A percentile compares a stretch with the other conserved stretches of the same genome.
These are phyloP conservation scores for Xeromyces bisporus DNA, from an alignment of 495 filamentous ascomycete species.

Conservation along the genomic window DNA sequence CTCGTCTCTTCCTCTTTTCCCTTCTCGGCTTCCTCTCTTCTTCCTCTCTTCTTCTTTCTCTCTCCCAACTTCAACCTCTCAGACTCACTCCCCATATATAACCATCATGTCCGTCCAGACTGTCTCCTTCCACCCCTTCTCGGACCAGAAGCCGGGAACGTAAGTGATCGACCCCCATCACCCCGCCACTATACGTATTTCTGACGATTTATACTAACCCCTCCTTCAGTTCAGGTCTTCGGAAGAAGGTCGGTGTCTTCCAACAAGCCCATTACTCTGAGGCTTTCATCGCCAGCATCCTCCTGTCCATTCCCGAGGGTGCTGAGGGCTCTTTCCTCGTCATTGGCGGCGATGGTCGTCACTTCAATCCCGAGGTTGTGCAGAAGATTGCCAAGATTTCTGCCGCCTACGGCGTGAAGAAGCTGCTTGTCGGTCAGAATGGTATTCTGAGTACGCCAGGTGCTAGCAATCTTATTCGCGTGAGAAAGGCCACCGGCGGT, in stretches of 20 bases:
- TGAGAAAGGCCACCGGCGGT: constrained; percentile 84
- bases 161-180: constrained; percentile 35
- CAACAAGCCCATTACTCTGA: constrained; percentile 91
- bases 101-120: constrained; percentile 53
- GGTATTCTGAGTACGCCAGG: constrained; percentile 94
- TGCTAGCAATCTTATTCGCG: constrained; percentile 86
- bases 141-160: constrained; percentile 98
- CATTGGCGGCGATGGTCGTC: constrained; percentile 94
- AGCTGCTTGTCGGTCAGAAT: constrained; percentile 86
- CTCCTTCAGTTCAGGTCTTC: constrained; percentile 67
- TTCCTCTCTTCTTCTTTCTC: constrained; percentile 3
- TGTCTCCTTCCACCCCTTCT: constrained; percentile 61
- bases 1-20: constrained; percentile 2
- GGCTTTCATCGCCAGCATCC: constrained; percentile 80
- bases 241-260: constrained; percentile 97
- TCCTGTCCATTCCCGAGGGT: constrained; percentile 92
- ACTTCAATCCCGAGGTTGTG: constrained; percentile 90
- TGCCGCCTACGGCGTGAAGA: constrained; percentile 95
- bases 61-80: constrained; percentile 3
- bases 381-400: constrained; percentile 96
- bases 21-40: constrained; percentile 5
- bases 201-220: too few species aligned
- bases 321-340: constrained; percentile 76
- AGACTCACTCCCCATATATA: constrained; percentile 3
- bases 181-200: too few species aligned